phyloP scores from a whole-genome alignment of 495 filamentous ascomycete species.

The Daldinia decipiens region DNA sequence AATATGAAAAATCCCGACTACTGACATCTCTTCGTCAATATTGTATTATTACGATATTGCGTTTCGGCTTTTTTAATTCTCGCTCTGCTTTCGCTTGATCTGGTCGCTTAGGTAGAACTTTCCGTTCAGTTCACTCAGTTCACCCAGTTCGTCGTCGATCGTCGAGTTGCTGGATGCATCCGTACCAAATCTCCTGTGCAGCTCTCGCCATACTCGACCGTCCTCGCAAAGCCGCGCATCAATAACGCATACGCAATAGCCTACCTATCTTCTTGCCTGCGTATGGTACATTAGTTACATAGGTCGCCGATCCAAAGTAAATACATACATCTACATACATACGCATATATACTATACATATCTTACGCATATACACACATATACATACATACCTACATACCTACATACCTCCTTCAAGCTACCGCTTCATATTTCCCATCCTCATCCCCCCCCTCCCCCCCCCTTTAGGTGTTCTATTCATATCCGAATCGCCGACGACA shows the following conservation, averaged over 20 bases:
- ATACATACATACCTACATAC: constrained; percentile 4
- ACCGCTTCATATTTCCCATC: not conserved
- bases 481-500: constrained; percentile 49
- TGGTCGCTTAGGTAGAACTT: constrained; percentile 8
- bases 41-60: constrained; percentile 23
- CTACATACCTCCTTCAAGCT: constrained; percentile 17
- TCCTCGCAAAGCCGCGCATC: constrained; percentile 40
- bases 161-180: constrained; percentile 36
- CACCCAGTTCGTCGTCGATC: constrained; percentile 20
- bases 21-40: constrained; percentile 35
- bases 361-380: constrained; percentile 14
- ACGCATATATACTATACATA: constrained; percentile 16
- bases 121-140: not conserved
- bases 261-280: constrained; percentile 24
- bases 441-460: constrained; percentile 10
- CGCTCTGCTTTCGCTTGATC: constrained; percentile 7
- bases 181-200: constrained; percentile 39
- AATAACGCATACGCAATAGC: constrained; percentile 33
- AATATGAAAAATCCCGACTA: constrained; percentile 21
- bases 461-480: constrained; percentile 36
- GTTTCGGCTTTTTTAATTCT: constrained; percentile 16
- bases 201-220: constrained; percentile 37
- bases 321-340: constrained; percentile 22
- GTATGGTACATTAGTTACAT: constrained; percentile 36
- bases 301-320: constrained; percentile 47